Percentiles rank a stretch among this genome's conserved stretches.
phyloP scores from a whole-genome alignment of 257 asterid genomes.

The Petunia axillaris region DNA sequence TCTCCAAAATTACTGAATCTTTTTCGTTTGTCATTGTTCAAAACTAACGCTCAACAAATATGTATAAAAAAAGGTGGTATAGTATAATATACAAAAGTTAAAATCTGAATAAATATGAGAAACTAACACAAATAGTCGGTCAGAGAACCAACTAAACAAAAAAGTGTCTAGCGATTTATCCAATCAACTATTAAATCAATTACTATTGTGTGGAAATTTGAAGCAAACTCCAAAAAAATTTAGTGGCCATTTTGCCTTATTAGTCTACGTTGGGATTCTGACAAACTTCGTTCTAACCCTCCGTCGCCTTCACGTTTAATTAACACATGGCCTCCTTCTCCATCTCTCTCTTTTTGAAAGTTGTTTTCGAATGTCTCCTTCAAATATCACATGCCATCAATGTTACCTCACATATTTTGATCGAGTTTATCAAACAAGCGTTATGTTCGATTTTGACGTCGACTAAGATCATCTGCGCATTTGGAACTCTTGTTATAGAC shows the following conservation, averaged over 20 bases:
- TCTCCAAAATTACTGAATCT: no score
- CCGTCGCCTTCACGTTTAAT: constrained; percentile 23
- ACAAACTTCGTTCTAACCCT: not conserved
- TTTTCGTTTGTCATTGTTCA: no score
- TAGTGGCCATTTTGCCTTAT: not conserved
- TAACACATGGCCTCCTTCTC: not conserved
- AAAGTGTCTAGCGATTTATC: no score
- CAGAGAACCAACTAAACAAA: no score
- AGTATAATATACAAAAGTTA: no score
- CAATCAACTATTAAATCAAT: not conserved
- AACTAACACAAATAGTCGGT: no score
- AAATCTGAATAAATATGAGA: no score
- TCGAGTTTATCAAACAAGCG: no score
- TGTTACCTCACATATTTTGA: not conserved
- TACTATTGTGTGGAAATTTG: not conserved
- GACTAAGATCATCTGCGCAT: not conserved
- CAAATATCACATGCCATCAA: not conserved
- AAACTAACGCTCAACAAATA: no score
- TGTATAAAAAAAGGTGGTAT: no score
- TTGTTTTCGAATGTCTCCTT: not conserved
- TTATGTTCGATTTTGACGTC: no score
- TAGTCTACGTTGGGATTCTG: constrained; percentile 2
- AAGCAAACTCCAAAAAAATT: not conserved
- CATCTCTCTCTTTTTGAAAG: not conserved
- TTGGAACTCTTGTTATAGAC: no score